A percentile compares a stretch with the other conserved stretches of the same genome.
Conservation (phyloP, 1,139 yeast species). For the Blastobotrys indianensis region DNA sequence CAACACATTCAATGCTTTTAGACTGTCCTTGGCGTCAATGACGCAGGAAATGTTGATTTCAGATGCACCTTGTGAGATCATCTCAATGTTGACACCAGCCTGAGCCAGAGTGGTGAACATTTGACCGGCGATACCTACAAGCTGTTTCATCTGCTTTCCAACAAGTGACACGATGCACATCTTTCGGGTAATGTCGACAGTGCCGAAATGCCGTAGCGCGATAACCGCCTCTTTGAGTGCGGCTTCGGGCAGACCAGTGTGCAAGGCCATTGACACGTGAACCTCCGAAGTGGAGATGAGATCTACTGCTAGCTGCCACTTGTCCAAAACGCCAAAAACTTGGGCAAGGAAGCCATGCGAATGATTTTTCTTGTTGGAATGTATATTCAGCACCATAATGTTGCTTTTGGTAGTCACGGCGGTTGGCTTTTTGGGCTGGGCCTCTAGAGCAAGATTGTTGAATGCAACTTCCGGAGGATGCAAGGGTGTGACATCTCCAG, state of each 20-base stretch:
- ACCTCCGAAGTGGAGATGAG: conserved; percentile 95
- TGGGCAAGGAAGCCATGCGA: conserved; percentile 94
- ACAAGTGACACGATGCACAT: conserved; percentile 91
- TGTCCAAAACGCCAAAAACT: conserved; percentile 81
- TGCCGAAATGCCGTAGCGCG: conserved; percentile 74
- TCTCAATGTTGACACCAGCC: conserved; percentile 87
- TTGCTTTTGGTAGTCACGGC: conserved; percentile 95
- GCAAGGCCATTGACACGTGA: conserved; percentile 96
- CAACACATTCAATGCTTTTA: conserved; percentile 78
- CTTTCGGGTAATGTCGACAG: conserved; percentile 79
- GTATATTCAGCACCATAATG: conserved; percentile 86
- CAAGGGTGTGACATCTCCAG: conserved; percentile 87
- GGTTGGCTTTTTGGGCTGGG: conserved; percentile 71
- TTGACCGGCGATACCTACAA: conserved; percentile 94
- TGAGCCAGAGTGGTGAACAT: conserved; percentile 95
- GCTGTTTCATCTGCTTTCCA: conserved; percentile 95
- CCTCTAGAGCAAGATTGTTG: conserved; percentile 7
- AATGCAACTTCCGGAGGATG: conserved; percentile 75
- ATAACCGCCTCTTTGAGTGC: conserved; percentile 60
- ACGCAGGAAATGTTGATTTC: conserved; percentile 96
- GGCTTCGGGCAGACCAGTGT: conserved; percentile 58
- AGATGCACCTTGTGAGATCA: conserved; percentile 98
- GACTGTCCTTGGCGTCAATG: conserved; percentile 73
- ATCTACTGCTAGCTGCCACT: conserved; percentile 82
- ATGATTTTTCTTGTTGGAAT: conserved; percentile 85